A percentile compares a stretch with the other conserved stretches of the same genome.
Conservation (phyloP, 441 rosid species). For the Populus hybrid region DNA sequence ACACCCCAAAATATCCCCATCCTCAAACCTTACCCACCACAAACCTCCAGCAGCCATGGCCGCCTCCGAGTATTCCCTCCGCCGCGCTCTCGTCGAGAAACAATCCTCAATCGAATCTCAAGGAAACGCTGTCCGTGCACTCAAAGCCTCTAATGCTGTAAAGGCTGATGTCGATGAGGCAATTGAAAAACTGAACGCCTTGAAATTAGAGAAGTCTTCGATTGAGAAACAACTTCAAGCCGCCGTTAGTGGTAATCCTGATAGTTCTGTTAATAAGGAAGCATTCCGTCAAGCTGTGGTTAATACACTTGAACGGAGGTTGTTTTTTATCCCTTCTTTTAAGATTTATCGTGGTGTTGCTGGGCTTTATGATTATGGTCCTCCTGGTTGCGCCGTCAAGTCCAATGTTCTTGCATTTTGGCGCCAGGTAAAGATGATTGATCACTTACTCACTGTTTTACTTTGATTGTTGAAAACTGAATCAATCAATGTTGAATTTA, state of each 20-base stretch:
- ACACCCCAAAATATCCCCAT: background rate
- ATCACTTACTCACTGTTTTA: background rate
- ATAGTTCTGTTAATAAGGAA: constrained; percentile 47
- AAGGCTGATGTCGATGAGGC: constrained; percentile 71
- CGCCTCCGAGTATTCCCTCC: constrained; percentile 62
- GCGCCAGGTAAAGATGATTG: constrained; percentile 59
- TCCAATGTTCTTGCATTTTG: constrained; percentile 74
- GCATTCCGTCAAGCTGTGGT: constrained; percentile 70
- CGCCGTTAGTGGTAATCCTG: constrained; percentile 36
- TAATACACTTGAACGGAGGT: constrained; percentile 73
- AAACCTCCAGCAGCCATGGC: constrained; percentile 36
- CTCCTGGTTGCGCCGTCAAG: constrained; percentile 83
- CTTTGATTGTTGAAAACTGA: background rate
- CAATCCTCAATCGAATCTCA: constrained; percentile 64
- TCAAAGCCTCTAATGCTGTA: constrained; percentile 59
- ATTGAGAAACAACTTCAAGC: constrained; percentile 73
- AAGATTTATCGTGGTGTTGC: constrained; percentile 89
- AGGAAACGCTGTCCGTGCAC: constrained; percentile 66
- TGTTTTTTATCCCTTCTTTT: constrained; percentile 76
- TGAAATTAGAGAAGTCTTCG: constrained; percentile 67
- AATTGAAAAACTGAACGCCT: constrained; percentile 50
- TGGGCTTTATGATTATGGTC: constrained; percentile 81
- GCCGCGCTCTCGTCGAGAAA: constrained; percentile 53
- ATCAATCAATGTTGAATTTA: background rate
- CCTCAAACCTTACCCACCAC: background rate